Evolutionary conservation across 495 filamentous ascomycete species (phyloP).

Genomic region (Parachaetomium inaequale): DNA sequence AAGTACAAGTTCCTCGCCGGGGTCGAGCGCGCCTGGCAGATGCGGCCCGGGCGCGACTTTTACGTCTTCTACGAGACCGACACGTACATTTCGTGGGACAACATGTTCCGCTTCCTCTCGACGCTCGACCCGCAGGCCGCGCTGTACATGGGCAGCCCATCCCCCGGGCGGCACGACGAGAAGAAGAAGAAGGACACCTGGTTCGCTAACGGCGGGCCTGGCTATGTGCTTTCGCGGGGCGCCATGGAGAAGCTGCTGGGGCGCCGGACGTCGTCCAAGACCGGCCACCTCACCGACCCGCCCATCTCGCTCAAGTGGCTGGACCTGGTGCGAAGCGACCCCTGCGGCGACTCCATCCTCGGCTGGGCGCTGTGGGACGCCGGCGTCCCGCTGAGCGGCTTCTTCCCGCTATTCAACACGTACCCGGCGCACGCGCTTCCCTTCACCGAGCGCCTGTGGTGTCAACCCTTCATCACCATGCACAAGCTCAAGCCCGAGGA

Average conservation of each 20-base stretch:
- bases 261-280: constrained; percentile 19
- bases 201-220: constrained; percentile 55
- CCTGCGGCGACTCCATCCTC: constrained; percentile 54
- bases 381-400: constrained; percentile 42
- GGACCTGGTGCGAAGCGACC: constrained; percentile 38
- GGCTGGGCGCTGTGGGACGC: constrained; percentile 45
- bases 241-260: constrained; percentile 44
- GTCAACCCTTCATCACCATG: constrained; percentile 53
- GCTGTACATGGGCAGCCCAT: constrained; percentile 54
- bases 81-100: constrained; percentile 60
- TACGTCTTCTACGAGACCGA: constrained; percentile 69
- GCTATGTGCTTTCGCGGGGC: constrained; percentile 50
- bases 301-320: constrained; percentile 32
- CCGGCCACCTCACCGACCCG: constrained; percentile 32
- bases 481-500: constrained; percentile 48
- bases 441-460: constrained; percentile 47
- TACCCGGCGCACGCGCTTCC: constrained; percentile 42
- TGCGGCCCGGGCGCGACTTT: constrained; percentile 54
- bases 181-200: constrained; percentile 22
- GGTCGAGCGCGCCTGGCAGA: constrained; percentile 53
- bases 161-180: constrained; percentile 34
- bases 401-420: constrained; percentile 53
- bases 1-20: constrained; percentile 71
- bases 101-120: constrained; percentile 54
- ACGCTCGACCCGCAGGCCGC: constrained; percentile 46